Conservation (phyloP, 2,329 filamentous ascomycete genomes). For the Albifimbria verrucaria region DNA sequence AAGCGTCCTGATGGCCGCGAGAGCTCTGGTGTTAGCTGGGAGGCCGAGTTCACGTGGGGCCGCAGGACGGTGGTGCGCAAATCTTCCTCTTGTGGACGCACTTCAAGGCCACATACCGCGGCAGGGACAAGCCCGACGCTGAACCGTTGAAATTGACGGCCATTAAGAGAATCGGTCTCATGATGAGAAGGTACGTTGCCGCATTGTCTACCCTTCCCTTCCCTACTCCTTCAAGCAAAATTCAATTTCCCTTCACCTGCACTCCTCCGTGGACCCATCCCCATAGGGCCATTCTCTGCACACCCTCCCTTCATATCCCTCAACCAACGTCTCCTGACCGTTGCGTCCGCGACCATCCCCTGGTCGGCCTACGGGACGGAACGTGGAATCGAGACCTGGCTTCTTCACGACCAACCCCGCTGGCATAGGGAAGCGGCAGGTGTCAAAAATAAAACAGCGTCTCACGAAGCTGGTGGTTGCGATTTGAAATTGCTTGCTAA, state of each 20-base stretch:
- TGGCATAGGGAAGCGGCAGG: too few relatives aligned
- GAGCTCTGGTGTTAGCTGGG: constrained; percentile 69
- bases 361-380: too few relatives aligned
- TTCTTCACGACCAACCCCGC: too few relatives aligned
- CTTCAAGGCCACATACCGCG: constrained; percentile 71
- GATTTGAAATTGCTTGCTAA: background rate
- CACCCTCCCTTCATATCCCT: too few relatives aligned
- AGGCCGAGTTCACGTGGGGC: constrained; percentile 60
- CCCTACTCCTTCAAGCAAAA: background rate
- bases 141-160: constrained; percentile 53
- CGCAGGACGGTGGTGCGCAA: constrained; percentile 1
- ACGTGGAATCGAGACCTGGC: too few relatives aligned
- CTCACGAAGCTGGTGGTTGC: background rate
- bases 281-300: too few relatives aligned
- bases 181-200: constrained; percentile 70
- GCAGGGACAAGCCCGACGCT: constrained; percentile 59
- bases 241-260: too few relatives aligned
- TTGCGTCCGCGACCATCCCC: too few relatives aligned
- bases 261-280: too few relatives aligned
- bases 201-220: background rate
- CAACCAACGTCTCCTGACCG: too few relatives aligned
- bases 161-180: constrained; percentile 68
- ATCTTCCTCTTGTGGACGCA: constrained; percentile 56
- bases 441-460: too few relatives aligned
- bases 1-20: constrained; percentile 63